A percentile compares a stretch with the other conserved stretches of the same genome.
These are phyloP conservation scores for Penicillium goetzii DNA, from an alignment of 495 filamentous ascomycete species.

Conservation along the genomic window DNA sequence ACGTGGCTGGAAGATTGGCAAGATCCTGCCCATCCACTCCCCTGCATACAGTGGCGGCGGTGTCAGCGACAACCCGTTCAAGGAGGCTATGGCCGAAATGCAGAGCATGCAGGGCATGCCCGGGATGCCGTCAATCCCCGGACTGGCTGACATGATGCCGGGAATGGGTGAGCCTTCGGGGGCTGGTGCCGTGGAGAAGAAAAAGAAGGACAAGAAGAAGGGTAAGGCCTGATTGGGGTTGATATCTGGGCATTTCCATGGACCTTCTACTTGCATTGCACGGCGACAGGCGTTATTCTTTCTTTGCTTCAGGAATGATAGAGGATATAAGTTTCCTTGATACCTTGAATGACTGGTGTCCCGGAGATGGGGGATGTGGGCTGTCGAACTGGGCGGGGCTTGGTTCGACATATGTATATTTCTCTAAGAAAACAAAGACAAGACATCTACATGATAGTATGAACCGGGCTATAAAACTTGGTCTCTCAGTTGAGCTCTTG, in stretches of 20 bases:
- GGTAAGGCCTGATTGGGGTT: constrained; percentile 40
- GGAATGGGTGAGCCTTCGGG: constrained; percentile 41
- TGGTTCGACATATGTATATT: constrained; percentile 20
- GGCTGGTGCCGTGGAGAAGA: constrained; percentile 43
- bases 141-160: constrained; percentile 43
- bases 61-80: constrained; percentile 93
- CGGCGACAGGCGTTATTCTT: constrained; percentile 41
- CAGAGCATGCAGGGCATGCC: constrained; percentile 60
- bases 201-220: constrained; percentile 58
- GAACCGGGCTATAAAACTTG: background rate
- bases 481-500: background rate
- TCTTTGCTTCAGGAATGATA: constrained; percentile 24
- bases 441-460: background rate
- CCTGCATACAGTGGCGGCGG: constrained; percentile 90
- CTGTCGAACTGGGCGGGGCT: constrained; percentile 1
- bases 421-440: constrained; percentile 2
- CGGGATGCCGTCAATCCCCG: constrained; percentile 51
- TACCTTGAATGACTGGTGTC: constrained; percentile 14
- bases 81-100: constrained; percentile 98
- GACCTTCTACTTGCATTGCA: constrained; percentile 40
- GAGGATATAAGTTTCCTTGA: constrained; percentile 24
- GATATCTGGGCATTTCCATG: constrained; percentile 10
- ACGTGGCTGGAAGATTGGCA: constrained; percentile 88
- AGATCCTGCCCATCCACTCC: constrained; percentile 80
- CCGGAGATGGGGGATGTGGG: constrained; percentile 4